Base-by-base conservation (phyloP, 2,329 filamentous ascomycete genomes). In the Ambrosiella cleistominuta region DNA sequence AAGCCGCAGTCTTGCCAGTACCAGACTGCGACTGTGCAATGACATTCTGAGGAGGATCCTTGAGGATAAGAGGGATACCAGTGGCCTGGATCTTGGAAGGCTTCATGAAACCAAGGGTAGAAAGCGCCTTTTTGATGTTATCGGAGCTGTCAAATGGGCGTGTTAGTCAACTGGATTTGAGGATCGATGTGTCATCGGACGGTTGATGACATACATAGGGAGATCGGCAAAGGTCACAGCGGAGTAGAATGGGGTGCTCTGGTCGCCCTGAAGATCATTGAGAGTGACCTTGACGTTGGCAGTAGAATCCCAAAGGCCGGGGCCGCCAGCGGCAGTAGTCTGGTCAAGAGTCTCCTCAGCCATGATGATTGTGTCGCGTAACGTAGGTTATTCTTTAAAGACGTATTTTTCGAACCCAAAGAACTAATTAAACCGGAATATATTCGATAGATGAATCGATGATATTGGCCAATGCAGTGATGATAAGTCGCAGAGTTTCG, bases 21-120 rank as follows among this genome's bases (percentile, higher is more conserved):
- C 93, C 93, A 1, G 93, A 98, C 70, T 98, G 93, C n/a, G 93
- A 98, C 72, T 98, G 93, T 2, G 90, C 93, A 67, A 98, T 91
- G 79, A 98, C 86, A 71, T 97, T 97, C 63, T 78, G 78, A 0
- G 91, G 85, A n/a, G 93, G 91, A 67, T 95, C 76, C 65, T 79
- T 74, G 62, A 98, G 79, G 66, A 98, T 85, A 58, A 98, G 77
- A 36, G 93, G 93, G 15, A 98, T 79, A 1, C 93, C 93, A 65
- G 85, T 88, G 70, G 95, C 93, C 74, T 98, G 93, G 63, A 98
- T 95, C 74, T 98, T 98, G 59, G 93, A 97, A 0, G 93, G 93
- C 71, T 94, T 95, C 66, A 83, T 79, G 75, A 96, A 97, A 71
- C 86, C 86, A 78, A 97, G 86, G 57, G 80, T 75, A 52, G 82